Base-by-base conservation (phyloP, 148 eudicot genomes). In the Camellia japonica region DNA sequence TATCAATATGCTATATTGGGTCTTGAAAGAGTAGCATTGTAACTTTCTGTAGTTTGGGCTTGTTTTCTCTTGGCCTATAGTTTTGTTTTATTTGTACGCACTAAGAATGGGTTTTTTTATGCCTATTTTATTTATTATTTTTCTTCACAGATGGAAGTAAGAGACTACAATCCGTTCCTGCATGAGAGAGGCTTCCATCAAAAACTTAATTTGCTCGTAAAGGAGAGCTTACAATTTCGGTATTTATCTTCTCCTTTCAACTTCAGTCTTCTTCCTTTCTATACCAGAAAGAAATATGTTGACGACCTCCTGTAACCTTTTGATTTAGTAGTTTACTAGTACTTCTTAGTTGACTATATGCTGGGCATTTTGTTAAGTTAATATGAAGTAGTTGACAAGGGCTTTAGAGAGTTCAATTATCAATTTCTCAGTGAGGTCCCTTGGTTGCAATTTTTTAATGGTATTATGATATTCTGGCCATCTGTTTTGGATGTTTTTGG, bases 101-200 rank as follows among this genome's bases (percentile, higher is more conserved):
- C 20, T 59, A 74, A 9, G 47, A 77, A 64, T 8, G n/a, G 8
- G 67, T 23, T 47, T 76, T 30, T 42, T 19, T 3, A 23, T 78
- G 42, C 42, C 58, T 78, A 55, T 23, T 66, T 71, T 76, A 38
- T 43, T 79, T 49, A 67, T 76, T 18, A 58, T 79, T 56, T 76
- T 66, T 73, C 9, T 84, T 84, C 59, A 67, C 92, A 92, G 96
- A 84, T 94, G 71, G 94, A 92, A 76, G 81, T 85, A 71, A 87
- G 85, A 73, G 93, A 90, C 79, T 92, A 91, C 88, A 88, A 90
- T 78, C 98, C 98, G 43, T 62, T 88, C 82, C 91, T 83, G 83
- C 97, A 94, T 65, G 89, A 84, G 71, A 90, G 92, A 79, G 93
- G 92, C n/a, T 90, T 90, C 80, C 97, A 92, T 83, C 87, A 91